Conservation (phyloP, 2,329 filamentous ascomycete genomes). For the Hymenoscyphus scutula region DNA sequence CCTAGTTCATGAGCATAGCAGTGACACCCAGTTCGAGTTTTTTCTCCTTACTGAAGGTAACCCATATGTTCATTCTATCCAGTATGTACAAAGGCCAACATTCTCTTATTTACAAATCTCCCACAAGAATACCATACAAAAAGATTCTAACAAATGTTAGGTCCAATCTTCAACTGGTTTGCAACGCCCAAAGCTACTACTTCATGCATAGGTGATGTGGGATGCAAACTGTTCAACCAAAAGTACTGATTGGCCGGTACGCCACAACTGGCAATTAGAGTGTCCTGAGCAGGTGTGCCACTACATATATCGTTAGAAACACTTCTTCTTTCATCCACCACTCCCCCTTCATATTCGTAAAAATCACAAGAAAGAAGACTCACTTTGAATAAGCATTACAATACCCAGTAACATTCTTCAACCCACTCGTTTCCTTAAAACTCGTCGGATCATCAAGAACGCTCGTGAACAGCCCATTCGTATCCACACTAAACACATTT, state of each 20-base stretch:
- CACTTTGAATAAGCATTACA: conserved; percentile 55
- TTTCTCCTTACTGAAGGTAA: background rate
- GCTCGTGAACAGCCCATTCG: conserved; percentile 48
- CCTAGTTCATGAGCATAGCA: too few relatives aligned
- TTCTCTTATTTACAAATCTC: conserved; percentile 4
- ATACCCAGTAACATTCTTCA: conserved; percentile 55
- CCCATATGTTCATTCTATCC: background rate
- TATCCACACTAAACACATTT: conserved; percentile 53
- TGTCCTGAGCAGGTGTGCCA: conserved; percentile 45
- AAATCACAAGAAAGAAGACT: conserved; percentile 29
- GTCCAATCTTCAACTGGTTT: conserved; percentile 39
- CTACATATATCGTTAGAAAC: conserved; percentile 32
- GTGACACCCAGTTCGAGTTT: too few relatives aligned
- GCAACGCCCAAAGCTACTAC: conserved; percentile 52
- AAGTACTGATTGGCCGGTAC: conserved; percentile 61
- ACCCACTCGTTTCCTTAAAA: conserved; percentile 48
- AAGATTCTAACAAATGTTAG: conserved; percentile 40
- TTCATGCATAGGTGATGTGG: conserved; percentile 62
- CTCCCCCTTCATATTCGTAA: background rate
- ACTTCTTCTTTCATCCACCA: background rate
- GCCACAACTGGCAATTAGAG: conserved; percentile 46
- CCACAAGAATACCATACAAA: background rate
- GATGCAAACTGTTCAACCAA: conserved; percentile 62
- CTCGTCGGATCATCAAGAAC: conserved; percentile 52
- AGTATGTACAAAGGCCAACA: background rate